These are phyloP conservation scores for Chaetomium globosum DNA, from an alignment of 2,329 filamentous ascomycete genomes.

Conservation along the genomic window DNA sequence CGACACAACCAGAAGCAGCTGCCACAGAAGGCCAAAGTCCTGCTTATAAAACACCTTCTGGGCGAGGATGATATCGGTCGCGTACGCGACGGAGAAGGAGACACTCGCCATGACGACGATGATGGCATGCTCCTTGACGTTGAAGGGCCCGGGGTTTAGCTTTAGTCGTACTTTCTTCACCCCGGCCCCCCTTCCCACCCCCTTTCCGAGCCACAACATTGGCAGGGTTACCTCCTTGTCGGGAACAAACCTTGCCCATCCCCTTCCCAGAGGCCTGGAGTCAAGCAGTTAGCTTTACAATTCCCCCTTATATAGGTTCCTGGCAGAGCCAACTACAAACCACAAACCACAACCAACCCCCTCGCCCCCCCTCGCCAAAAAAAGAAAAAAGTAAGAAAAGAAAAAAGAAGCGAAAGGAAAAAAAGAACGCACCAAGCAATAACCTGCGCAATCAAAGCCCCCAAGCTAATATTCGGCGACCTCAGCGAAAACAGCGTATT, in stretches of 20 bases:
- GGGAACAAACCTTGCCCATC: slow-evolving; percentile 62
- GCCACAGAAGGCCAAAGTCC: slow-evolving; percentile 66
- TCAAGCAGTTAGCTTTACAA: neutral
- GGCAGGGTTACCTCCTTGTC: slow-evolving; percentile 45
- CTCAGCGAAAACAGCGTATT: slow-evolving; percentile 67
- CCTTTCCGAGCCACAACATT: neutral
- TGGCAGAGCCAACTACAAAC: neutral
- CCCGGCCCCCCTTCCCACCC: neutral
- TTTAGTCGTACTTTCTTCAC: slow-evolving; percentile 35
- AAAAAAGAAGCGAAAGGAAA: neutral
- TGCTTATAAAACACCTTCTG: slow-evolving; percentile 73
- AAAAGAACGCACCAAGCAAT: slow-evolving; percentile 52
- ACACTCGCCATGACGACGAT: slow-evolving; percentile 73
- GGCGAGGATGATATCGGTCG: slow-evolving; percentile 72
- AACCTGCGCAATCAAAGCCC: slow-evolving; percentile 64
- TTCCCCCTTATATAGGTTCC: neutral
- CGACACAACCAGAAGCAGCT: slow-evolving; percentile 67
- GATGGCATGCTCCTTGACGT: slow-evolving; percentile 69
- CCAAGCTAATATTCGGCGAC: slow-evolving; percentile 63
- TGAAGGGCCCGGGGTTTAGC: slow-evolving; percentile 70
- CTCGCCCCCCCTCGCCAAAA: neutral
- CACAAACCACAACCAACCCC: neutral
- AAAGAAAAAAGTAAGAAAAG: neutral
- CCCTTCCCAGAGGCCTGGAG: slow-evolving; percentile 57
- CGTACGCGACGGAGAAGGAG: slow-evolving; percentile 70